Evolutionary conservation across 2,329 filamentous ascomycete genomes (phyloP), one percentile per base, ranked within the genome.

Genomic region (Fusarium dimerum): DNA sequence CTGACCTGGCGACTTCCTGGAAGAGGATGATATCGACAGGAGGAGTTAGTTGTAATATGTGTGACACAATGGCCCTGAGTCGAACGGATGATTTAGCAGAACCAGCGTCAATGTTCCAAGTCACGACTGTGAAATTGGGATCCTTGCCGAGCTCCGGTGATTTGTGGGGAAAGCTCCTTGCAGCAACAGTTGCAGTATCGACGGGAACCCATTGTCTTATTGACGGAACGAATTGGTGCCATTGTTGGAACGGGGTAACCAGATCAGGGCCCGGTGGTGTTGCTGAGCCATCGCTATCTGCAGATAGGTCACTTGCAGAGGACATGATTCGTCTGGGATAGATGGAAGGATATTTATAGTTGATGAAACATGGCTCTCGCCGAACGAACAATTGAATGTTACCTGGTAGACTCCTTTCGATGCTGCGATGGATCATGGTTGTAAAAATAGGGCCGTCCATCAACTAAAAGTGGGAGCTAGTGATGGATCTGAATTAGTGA

Each of bases 41-140:
- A 7, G 39, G 29, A 13, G 43, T 12, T 4, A 43, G 41, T 43
- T 41, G 41, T 34, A 61, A 47, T 42, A 49, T 12, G 13, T 7
- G 72, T 64, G 60, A 63, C 5, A 73, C 26, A 8, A 74, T 66
- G 8, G 60, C 65, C 15, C 51, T 42, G 13, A 67, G 56, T 16
- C 69, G 66, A 7, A 46, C 41, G 15, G 50, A 49, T 9, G 59
- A 34, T 30, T 26, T 43, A 20, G 49, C 20, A 3, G 44, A 52
- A 26, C 56, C 52, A 18, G 62, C 57, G 44, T 71, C 64, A 20
- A 71, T 53, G 54, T 73, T 72, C 68, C 68, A 72, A 41, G 71
- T 69, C 26, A 65, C 51, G 7, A 72, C 50, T 30, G 52, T 57
- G 26, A 59, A 51, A 30, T 46, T 40, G 15, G 48, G 54, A 41